phyloP scores from a whole-genome alignment of 768 basidiomycete species.

The Erythrobasidium yunnanense region DNA sequence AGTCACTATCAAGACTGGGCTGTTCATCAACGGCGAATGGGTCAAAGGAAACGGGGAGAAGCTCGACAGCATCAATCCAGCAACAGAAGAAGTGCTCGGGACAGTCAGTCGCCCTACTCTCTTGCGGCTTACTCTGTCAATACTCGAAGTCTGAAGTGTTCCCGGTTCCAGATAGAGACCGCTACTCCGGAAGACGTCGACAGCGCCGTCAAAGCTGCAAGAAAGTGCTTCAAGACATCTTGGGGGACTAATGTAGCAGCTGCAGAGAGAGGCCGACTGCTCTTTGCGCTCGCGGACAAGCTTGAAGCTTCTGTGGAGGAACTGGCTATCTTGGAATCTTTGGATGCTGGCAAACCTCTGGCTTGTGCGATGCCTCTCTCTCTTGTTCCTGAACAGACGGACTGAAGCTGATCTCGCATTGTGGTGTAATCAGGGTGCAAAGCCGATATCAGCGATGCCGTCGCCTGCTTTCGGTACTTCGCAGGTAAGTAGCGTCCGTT shows the following conservation, averaged over 20 bases:
- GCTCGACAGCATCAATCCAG: slow-evolving; percentile 56
- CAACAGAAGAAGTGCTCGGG: slow-evolving; percentile 64
- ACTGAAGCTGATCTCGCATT: no score
- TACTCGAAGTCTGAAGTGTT: no score
- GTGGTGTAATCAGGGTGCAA: no score
- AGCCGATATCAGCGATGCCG: slow-evolving; percentile 27
- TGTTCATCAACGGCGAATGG: slow-evolving; percentile 28
- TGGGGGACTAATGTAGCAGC: slow-evolving; percentile 42
- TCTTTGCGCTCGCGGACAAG: slow-evolving; percentile 34
- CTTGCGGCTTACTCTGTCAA: no score
- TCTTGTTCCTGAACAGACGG: no score
- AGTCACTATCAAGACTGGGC: slow-evolving; percentile 16
- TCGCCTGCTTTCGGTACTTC: slow-evolving; percentile 52
- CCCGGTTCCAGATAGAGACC: no score
- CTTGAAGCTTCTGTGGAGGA: slow-evolving; percentile 46
- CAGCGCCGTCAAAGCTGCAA: slow-evolving; percentile 39
- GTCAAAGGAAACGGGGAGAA: slow-evolving; percentile 31
- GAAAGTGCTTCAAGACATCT: slow-evolving; percentile 42
- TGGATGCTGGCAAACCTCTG: slow-evolving; percentile 75
- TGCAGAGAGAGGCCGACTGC: slow-evolving; percentile 38
- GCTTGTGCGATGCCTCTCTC: no score
- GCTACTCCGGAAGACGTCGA: slow-evolving; percentile 44
- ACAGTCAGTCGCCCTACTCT: no score
- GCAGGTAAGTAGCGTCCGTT: slow-evolving; percentile 63
- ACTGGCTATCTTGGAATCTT: slow-evolving; percentile 66